Evolutionary conservation across 352 stramenopile genomes (phyloP), one percentile per base, ranked within the genome.

Genomic region (Pythium volutum): DNA sequence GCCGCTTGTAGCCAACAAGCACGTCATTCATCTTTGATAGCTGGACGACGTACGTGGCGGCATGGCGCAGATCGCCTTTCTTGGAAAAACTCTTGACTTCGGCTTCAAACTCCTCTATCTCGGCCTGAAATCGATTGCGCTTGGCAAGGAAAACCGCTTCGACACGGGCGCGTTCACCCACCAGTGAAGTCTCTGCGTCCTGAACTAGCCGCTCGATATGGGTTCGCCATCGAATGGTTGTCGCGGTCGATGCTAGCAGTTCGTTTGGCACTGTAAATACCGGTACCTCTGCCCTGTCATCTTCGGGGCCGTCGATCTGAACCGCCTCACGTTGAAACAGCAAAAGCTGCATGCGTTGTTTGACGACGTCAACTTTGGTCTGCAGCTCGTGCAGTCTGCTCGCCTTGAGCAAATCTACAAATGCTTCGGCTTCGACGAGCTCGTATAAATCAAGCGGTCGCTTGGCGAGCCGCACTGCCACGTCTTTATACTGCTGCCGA

Each of bases 1-100:
- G 76, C 16, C 81, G 69, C 4, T 79, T 75, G 45, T 89, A 87
- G 2, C 74, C 73, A 2, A 62, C 46, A 20, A 92, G 67, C 3
- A 75, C 76, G 8, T 93, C 82, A 26, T 88, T 84, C 70, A 92
- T 79, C 43, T 91, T 91, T 3, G 62, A 68, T 15, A 92, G 63
- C 31, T 93, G 82, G 20, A 87, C 76, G 22, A 92, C 84, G 36
- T 92, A 89, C 4, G 81, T 91, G 4, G 82, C 79, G 1, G 84
- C 76, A 27, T 93, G 83, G 0, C 81, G 77, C 29, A 93, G 42
- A 48, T 92, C 84, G 5, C 81, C 81, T 56, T 91, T 91, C 64
- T 88, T 92, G 0, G 84, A 72, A 41, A 93, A 89, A 1, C 72
- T 72, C 52, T 76, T 74, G 7, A 92, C 77, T 62, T 91, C 82